Base-by-base conservation (phyloP, 768 basidiomycete genomes). In the Hygrocybe coccinea region DNA sequence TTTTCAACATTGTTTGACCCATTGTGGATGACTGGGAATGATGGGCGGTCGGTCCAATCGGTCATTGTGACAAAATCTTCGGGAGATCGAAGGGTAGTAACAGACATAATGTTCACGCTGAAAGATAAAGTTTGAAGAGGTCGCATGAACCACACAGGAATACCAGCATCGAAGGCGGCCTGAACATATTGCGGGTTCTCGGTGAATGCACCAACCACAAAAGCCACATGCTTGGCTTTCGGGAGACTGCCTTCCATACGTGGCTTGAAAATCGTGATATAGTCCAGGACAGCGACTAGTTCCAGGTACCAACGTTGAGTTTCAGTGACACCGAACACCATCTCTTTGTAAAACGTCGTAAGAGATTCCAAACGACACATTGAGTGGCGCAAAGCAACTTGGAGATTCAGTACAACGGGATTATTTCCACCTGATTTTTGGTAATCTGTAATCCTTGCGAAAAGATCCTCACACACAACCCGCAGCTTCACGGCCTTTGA, bases 121-220 rank as follows among this genome's bases (percentile, higher is more conserved):
- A 29, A 29, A 29, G 29, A 29, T 29, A 29, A 29, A 29, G 29
- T 29, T 29, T 29, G 29, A 29, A 29, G 29, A 15, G 53, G 49
- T 1, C 53, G 62, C 7, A 66, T 44, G 11, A 54, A 56, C 65
- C 64, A 67, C 8, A 66, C 59, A 2, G 63, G 65, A 1, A 66
- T 17, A 0, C 65, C 61, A 17, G 64, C 62, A 0, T 39, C 25
- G 11, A 21, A 15, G 3, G 63, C 52, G 3, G 56, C 51, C 36
- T 62, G 60, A 0, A 54, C 60, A 8, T 60, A 33, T 1, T 11
- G 5, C 0, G 57, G 24, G 12, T 61, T 33, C 5, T 5, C 38
- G 11, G 63, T 65, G 43, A 62, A 62, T 1, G 15, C 47, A 3
- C 65, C 64, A 4, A 67, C 35, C 6, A 12, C 17, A 38, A 5